Conservation (phyloP, 768 basidiomycete genomes). For the Stropharia rugosoannulata region DNA sequence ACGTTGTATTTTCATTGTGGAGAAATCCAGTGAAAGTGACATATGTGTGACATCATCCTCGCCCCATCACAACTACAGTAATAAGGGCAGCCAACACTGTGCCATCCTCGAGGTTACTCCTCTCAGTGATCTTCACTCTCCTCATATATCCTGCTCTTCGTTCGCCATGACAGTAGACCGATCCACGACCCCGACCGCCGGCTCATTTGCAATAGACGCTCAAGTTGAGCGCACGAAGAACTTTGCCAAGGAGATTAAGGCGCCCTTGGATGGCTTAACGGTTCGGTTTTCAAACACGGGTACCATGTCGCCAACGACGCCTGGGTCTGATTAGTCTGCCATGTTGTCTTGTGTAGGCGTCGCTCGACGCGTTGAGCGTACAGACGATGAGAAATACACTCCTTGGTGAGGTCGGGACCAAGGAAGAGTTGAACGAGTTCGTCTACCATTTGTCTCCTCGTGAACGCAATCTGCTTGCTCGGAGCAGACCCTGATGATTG, state of each 20-base stretch:
- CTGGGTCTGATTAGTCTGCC: not conserved
- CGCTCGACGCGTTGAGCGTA: conserved; percentile 42
- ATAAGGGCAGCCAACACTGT: not conserved
- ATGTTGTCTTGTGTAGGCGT: conserved; percentile 27
- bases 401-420: conserved; percentile 36
- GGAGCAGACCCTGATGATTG: not conserved
- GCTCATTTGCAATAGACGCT: conserved; percentile 5
- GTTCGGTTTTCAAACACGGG: conserved; percentile 8
- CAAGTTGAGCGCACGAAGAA: conserved; percentile 11
- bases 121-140: not conserved
- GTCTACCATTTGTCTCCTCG: conserved; percentile 13
- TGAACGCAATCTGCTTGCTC: not conserved
- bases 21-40: not conserved
- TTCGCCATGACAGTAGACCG: conserved; percentile 4
- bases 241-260: conserved; percentile 12
- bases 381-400: conserved; percentile 44
- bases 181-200: conserved; percentile 10
- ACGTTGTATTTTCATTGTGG: not conserved
- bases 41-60: not conserved
- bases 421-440: conserved; percentile 41
- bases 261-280: conserved; percentile 17
- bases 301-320: not conserved
- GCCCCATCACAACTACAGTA: not conserved
- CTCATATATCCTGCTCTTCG: conserved; percentile 20
- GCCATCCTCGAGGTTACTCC: not conserved